Evolutionary conservation across 2,329 filamentous ascomycete species (phyloP).

Genomic region (Hypoxylon sp.): DNA sequence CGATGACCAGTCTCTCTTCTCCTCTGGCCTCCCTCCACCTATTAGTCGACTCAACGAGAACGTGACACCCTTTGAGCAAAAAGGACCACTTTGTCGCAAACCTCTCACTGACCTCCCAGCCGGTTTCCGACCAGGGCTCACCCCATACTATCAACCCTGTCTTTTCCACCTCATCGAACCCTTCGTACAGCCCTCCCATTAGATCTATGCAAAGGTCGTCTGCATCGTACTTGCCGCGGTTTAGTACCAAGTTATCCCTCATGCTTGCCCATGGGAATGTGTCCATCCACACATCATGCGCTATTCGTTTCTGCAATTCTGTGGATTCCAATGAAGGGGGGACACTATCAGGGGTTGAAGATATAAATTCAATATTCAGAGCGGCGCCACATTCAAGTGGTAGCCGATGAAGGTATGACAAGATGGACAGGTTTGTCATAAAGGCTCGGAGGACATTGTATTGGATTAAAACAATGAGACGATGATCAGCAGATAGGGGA

Average conservation of each 20-base stretch:
- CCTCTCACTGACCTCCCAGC: conserved; percentile 58
- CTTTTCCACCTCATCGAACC: conserved; percentile 47
- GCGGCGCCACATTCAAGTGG: conserved; percentile 47
- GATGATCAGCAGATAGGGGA: conserved; percentile 48
- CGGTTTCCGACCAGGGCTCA: conserved; percentile 53
- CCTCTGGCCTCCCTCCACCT: conserved; percentile 55
- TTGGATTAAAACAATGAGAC: conserved; percentile 47
- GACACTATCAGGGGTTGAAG: conserved; percentile 35
- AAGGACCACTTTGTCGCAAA: conserved; percentile 57
- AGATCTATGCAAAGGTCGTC: conserved; percentile 53
- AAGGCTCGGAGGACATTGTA: conserved; percentile 47
- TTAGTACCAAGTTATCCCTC: conserved; percentile 52
- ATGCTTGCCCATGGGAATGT: conserved; percentile 47
- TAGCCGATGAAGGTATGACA: conserved; percentile 45
- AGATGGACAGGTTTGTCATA: conserved; percentile 48
- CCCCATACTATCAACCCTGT: conserved; percentile 58
- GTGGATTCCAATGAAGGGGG: conserved; percentile 50
- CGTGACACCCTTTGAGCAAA: conserved; percentile 54
- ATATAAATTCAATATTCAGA: conserved; percentile 42
- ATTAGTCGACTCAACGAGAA: conserved; percentile 55
- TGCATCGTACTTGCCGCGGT: conserved; percentile 43
- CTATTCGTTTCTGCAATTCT: conserved; percentile 45
- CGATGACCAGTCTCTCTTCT: conserved; percentile 50
- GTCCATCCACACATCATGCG: conserved; percentile 53
- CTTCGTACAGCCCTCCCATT: conserved; percentile 52